A percentile compares a stretch with the other conserved stretches of the same genome.
phyloP scores from a whole-genome alignment of 352 stramenopile species.

The Globisporangium takayamanum region DNA sequence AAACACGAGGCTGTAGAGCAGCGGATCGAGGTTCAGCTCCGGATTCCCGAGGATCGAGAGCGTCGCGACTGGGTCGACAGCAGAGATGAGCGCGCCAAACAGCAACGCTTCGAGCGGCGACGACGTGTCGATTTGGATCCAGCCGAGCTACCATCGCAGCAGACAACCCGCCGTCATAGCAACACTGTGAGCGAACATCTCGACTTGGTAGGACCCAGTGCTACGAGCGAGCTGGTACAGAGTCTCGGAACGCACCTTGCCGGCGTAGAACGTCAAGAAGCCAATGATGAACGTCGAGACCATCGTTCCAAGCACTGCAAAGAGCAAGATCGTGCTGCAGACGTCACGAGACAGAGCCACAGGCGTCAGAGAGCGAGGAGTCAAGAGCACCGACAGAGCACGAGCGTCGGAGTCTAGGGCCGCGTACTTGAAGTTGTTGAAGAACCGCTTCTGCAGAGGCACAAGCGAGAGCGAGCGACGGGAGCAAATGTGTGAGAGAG shows the following conservation, averaged over 20 bases:
- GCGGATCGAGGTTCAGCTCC: conserved; percentile 87
- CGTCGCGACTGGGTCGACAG: conserved; percentile 95
- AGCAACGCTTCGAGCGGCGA: conserved; percentile 93
- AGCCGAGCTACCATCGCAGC: conserved; percentile 30
- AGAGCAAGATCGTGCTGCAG: conserved; percentile 90
- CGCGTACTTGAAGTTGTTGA: conserved; percentile 90
- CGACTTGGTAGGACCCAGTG: no score
- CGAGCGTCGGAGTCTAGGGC: no score
- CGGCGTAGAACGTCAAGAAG: conserved; percentile 87
- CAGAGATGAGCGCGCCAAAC: conserved; percentile 94
- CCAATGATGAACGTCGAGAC: conserved; percentile 95
- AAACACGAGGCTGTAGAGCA: conserved; percentile 93
- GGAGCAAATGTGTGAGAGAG: neutral
- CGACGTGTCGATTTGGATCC: conserved; percentile 86
- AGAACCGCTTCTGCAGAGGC: conserved; percentile 84
- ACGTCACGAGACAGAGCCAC: neutral
- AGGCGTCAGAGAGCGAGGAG: neutral
- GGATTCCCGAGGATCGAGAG: conserved; percentile 93
- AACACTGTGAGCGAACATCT: no score
- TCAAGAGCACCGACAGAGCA: neutral
- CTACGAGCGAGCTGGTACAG: neutral
- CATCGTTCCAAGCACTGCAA: conserved; percentile 93
- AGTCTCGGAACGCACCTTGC: conserved; percentile 33
- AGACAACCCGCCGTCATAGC: neutral
- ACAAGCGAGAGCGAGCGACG: neutral